phyloP scores from a whole-genome alignment of 345 rosid species.

The Populus alba region DNA sequence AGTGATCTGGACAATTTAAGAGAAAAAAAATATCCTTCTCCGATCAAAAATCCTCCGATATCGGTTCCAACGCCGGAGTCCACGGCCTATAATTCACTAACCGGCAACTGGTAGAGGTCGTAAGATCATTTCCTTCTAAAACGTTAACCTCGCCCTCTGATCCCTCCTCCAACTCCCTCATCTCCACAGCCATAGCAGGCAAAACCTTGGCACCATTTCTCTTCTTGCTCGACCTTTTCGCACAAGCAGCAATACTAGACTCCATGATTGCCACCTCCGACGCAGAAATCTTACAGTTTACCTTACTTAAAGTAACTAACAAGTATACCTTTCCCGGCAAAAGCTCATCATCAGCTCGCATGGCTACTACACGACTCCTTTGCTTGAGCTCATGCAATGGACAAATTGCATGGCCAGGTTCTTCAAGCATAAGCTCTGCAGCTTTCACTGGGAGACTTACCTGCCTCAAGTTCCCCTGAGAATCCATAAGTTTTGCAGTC shows the following conservation, averaged over 20 bases:
- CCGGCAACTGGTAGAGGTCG: conserved; percentile 6
- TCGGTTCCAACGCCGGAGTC: conserved; percentile 43
- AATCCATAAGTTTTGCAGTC: conserved; percentile 30
- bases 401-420: conserved; percentile 38
- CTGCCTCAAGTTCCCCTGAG: conserved; percentile 24
- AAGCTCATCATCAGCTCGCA: conserved; percentile 48
- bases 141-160: background rate
- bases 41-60: conserved; percentile 26
- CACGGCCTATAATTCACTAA: conserved; percentile 20
- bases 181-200: conserved; percentile 16
- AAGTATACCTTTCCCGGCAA: conserved; percentile 34
- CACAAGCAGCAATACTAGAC: conserved; percentile 5
- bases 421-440: conserved; percentile 55
- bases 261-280: conserved; percentile 24
- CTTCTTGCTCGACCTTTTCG: conserved; percentile 19
- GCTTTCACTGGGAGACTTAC: conserved; percentile 33
- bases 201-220: conserved; percentile 29
- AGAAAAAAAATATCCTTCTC: background rate
- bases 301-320: conserved; percentile 20
- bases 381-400: conserved; percentile 21
- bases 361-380: conserved; percentile 24
- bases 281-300: conserved; percentile 26
- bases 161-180: background rate
- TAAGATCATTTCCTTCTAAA: background rate
- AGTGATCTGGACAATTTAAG: no score